Evolutionary conservation across 495 filamentous ascomycete genomes (phyloP).

Genomic region (Podospora comata): DNA sequence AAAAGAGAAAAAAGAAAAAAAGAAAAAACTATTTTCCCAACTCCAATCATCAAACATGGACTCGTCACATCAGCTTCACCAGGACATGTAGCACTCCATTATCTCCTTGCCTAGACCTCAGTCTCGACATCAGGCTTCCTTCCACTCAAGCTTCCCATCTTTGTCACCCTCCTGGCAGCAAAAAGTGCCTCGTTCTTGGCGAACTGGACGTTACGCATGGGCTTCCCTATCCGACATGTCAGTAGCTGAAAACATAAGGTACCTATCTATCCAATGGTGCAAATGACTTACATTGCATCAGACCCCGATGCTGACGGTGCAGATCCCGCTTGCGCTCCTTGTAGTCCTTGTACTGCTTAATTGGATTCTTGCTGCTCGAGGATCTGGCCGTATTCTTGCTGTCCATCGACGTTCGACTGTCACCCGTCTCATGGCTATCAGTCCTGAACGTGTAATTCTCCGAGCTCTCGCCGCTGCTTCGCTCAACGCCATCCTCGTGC

Average conservation of each 20-base stretch:
- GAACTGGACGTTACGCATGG: conserved; percentile 65
- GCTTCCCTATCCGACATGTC: conserved; percentile 38
- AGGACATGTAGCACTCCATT: too few relatives aligned
- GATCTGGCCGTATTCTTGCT: conserved; percentile 18
- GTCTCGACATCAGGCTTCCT: conserved; percentile 71
- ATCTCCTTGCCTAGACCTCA: conserved; percentile 38
- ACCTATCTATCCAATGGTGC: background rate
- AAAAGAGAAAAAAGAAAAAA: too few relatives aligned
- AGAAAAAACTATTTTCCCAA: background rate
- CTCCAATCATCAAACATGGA: background rate
- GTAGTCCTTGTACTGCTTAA: conserved; percentile 52
- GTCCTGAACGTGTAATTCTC: conserved; percentile 18
- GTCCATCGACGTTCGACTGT: conserved; percentile 21
- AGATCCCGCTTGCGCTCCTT: conserved; percentile 52
- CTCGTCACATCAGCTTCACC: background rate
- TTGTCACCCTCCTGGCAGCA: conserved; percentile 56
- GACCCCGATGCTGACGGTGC: conserved; percentile 64
- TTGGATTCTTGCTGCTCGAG: conserved; percentile 41
- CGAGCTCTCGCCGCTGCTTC: conserved; percentile 7
- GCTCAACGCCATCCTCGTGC: conserved; percentile 3
- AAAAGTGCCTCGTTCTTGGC: conserved; percentile 67
- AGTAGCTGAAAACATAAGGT: background rate
- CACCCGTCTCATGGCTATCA: conserved; percentile 12
- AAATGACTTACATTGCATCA: conserved; percentile 65
- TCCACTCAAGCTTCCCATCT: conserved; percentile 55